These are phyloP conservation scores for Hanseniaspora opuntiae DNA, from an alignment of 805 yeast genomes.

Conservation along the genomic window DNA sequence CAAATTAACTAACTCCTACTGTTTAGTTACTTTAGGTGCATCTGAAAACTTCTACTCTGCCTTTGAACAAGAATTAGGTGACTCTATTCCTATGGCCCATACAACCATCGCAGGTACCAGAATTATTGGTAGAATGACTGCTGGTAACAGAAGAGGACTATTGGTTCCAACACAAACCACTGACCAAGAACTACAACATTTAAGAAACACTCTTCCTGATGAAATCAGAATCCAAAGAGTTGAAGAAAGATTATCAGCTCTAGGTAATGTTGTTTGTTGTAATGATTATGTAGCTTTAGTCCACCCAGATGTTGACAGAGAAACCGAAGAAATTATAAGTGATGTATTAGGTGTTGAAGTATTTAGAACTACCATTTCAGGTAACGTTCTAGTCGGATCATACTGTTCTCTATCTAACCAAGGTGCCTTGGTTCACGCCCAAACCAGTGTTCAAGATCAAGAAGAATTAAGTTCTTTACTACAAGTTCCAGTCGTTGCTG, in stretches of 20 bases:
- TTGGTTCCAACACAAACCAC: conserved; percentile 95
- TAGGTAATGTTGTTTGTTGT: conserved; percentile 96
- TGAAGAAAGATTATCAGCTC: conserved; percentile 90
- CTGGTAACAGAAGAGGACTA: conserved; percentile 94
- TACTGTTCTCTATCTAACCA: conserved; percentile 90
- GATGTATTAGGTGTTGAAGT: conserved; percentile 98
- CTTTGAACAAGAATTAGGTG: conserved; percentile 94
- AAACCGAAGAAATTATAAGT: conserved; percentile 94
- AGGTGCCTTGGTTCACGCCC: conserved; percentile 98
- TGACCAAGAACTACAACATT: conserved; percentile 94
- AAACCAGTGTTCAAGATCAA: conserved; percentile 92
- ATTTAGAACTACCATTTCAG: conserved; percentile 96
- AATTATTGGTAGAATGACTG: conserved; percentile 95
- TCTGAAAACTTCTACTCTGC: conserved; percentile 81
- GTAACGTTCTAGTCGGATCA: conserved; percentile 92
- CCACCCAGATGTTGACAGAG: conserved; percentile 98
- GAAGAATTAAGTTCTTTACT: conserved; percentile 90
- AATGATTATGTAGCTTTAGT: conserved; percentile 97
- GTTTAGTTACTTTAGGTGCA: conserved; percentile 93
- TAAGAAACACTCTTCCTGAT: conserved; percentile 93
- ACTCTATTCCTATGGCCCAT: conserved; percentile 88
- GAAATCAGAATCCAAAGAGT: conserved; percentile 91
- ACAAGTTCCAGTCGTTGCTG: conserved; percentile 96
- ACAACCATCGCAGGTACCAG: conserved; percentile 97
- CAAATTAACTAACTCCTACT: conserved; percentile 89